phyloP scores from a whole-genome alignment of 2,329 filamentous ascomycete species.

The Diplodia sapinea region DNA sequence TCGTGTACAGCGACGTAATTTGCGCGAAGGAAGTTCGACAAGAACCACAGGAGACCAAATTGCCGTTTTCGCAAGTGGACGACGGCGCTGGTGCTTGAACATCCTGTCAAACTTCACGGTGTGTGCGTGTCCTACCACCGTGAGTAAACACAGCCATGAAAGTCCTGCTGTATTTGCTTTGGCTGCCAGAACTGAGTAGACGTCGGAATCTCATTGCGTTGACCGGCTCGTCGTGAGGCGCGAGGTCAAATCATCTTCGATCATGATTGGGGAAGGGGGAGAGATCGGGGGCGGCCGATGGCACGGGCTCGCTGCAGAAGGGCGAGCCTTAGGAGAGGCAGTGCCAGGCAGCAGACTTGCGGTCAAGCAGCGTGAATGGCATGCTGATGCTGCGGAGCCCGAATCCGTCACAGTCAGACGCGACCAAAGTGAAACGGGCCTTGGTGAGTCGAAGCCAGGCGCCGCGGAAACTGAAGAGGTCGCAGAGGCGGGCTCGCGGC shows the following conservation, averaged over 20 bases:
- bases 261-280: neutral
- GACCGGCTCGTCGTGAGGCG: neutral
- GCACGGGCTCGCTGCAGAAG: neutral
- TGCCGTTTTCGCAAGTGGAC: neutral
- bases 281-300: neutral
- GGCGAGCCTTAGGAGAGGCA: neutral
- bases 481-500: neutral
- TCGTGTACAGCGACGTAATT: neutral
- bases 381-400: neutral
- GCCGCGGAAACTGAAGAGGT: no score
- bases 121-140: neutral
- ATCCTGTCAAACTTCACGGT: neutral
- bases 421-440: neutral
- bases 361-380: neutral
- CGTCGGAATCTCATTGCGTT: neutral
- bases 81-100: neutral
- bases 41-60: neutral
- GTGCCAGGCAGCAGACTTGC: conserved; percentile 16
- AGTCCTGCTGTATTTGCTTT: neutral
- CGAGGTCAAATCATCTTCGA: neutral
- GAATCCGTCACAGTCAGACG: neutral
- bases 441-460: neutral
- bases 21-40: neutral
- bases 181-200: neutral
- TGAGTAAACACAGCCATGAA: no score